Evolutionary conservation across 805 yeast species (phyloP).

Genomic region (Candida incommunis): DNA sequence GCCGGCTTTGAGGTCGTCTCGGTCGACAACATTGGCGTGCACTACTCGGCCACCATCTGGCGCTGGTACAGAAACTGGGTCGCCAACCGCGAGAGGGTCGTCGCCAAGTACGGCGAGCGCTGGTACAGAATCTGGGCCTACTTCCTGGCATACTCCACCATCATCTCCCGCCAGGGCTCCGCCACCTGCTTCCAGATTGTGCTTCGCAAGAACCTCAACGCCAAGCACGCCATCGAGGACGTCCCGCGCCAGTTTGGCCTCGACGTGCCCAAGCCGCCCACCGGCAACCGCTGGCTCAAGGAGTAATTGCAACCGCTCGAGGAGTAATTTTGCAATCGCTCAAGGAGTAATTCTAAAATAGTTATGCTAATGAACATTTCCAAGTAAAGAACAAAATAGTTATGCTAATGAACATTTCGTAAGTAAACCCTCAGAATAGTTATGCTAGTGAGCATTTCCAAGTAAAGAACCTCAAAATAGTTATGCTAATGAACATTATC

Average conservation of each 20-base stretch:
- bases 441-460: neutral
- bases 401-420: too few species aligned
- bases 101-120: constrained; percentile 69
- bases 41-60: constrained; percentile 83
- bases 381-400: neutral
- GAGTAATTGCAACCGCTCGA: constrained; percentile 7
- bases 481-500: too few species aligned
- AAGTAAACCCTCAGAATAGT: too few species aligned
- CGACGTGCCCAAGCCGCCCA: constrained; percentile 24
- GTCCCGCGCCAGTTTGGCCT: constrained; percentile 69
- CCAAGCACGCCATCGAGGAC: constrained; percentile 71
- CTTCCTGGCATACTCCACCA: constrained; percentile 70
- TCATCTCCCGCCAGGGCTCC: constrained; percentile 84
- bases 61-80: constrained; percentile 94
- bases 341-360: constrained; percentile 3
- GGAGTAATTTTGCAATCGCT: constrained; percentile 3
- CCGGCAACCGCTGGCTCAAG: constrained; percentile 19
- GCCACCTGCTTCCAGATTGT: constrained; percentile 87
- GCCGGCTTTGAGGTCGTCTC: constrained; percentile 77
- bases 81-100: constrained; percentile 61
- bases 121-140: constrained; percentile 93
- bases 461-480: neutral
- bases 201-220: constrained; percentile 77
- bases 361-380: neutral
- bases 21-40: constrained; percentile 82